Percentiles rank a stretch among this genome's conserved stretches.
phyloP scores from a whole-genome alignment of 2,329 filamentous ascomycete genomes.

The Aspergillus ochraceoroseus region DNA sequence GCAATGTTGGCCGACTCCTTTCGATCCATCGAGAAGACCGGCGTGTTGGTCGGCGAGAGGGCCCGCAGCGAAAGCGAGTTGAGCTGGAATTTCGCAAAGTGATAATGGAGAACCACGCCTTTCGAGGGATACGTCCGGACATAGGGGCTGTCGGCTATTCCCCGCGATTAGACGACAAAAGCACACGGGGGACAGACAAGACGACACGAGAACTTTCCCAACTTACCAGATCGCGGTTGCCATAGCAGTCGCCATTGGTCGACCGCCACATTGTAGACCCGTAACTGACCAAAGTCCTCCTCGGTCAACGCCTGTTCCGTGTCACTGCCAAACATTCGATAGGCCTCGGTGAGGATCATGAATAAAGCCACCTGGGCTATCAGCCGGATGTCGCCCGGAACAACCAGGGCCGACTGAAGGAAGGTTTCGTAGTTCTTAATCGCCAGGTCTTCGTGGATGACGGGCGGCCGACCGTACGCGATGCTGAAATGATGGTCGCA shows the following conservation, averaged over 20 bases:
- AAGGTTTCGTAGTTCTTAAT: constrained; percentile 57
- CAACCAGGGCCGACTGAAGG: constrained; percentile 49
- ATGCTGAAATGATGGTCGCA: constrained; percentile 64
- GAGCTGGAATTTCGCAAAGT: constrained; percentile 52
- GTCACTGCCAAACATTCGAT: constrained; percentile 55
- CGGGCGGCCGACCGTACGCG: constrained; percentile 55
- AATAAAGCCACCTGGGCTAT: constrained; percentile 56
- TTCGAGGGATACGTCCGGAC: constrained; percentile 49
- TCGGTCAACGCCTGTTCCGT: constrained; percentile 50
- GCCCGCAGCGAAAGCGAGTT: constrained; percentile 43
- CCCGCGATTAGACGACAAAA: too few species aligned
- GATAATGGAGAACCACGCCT: constrained; percentile 50
- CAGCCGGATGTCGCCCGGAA: constrained; percentile 53
- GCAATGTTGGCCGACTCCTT: constrained; percentile 45
- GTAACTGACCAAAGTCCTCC: constrained; percentile 49
- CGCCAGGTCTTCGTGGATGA: constrained; percentile 55
- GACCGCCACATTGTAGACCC: constrained; percentile 46
- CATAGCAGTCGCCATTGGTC: constrained; percentile 52
- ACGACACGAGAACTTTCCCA: too few species aligned
- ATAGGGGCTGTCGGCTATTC: constrained; percentile 41
- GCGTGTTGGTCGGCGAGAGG: constrained; percentile 42
- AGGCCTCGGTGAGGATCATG: constrained; percentile 55
- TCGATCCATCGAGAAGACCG: constrained; percentile 42
- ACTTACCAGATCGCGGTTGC: constrained; percentile 44
- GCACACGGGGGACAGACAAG: too few species aligned